Evolutionary conservation across 495 filamentous ascomycete genomes (phyloP).

Genomic region (Trichoderma asperelloides): DNA sequence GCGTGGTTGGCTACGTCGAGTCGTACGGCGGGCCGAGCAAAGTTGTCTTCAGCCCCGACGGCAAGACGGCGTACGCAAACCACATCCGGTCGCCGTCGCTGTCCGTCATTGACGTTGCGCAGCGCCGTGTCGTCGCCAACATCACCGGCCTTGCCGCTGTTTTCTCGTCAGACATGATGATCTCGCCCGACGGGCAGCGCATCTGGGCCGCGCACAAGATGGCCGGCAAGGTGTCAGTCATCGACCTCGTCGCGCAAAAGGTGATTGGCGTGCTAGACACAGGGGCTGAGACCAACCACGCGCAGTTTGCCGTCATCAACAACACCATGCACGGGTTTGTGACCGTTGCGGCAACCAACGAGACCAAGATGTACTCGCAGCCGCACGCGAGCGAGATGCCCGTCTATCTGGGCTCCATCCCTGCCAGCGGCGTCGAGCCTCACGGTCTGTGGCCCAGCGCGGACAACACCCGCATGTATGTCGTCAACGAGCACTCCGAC

Average conservation of each 20-base stretch:
- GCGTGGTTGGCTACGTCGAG: conserved; percentile 12
- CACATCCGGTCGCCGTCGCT: conserved; percentile 14
- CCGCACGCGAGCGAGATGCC: conserved; percentile 8
- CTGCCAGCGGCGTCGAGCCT: conserved; percentile 16
- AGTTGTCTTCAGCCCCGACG: conserved; percentile 19
- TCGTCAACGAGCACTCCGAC: conserved; percentile 20
- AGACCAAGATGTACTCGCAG: conserved; percentile 15
- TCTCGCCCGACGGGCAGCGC: conserved; percentile 16
- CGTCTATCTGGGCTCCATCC: conserved; percentile 10
- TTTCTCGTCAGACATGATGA: conserved; percentile 22
- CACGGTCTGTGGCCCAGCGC: conserved; percentile 19
- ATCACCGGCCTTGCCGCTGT: conserved; percentile 16
- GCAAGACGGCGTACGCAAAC: conserved; percentile 17
- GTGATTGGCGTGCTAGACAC: conserved; percentile 17
- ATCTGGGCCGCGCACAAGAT: conserved; percentile 20
- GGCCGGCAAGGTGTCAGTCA: conserved; percentile 17
- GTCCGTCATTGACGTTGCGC: conserved; percentile 16
- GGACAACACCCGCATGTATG: conserved; percentile 19
- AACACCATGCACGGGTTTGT: conserved; percentile 17
- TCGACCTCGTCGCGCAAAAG: conserved; percentile 1
- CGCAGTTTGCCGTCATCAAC: conserved; percentile 17
- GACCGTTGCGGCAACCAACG: conserved; percentile 16
- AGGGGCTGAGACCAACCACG: conserved; percentile 19
- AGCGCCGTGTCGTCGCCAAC: conserved; percentile 11
- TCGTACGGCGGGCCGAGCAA: conserved; percentile 18